Evolutionary conservation across 805 yeast species (phyloP).

Genomic region (Ogataea ganodermae): DNA sequence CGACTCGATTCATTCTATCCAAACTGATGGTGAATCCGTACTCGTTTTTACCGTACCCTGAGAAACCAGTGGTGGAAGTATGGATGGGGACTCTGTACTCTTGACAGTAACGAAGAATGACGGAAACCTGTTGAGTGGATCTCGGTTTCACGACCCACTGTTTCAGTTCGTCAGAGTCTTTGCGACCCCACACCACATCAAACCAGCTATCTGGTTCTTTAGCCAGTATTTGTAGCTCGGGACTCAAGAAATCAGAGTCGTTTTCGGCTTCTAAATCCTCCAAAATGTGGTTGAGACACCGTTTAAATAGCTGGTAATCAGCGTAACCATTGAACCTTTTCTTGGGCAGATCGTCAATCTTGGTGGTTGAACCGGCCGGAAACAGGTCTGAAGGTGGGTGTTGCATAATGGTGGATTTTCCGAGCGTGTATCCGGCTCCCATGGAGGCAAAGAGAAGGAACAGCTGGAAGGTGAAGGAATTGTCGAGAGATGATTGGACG

Average conservation of each 20-base stretch:
- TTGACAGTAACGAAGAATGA: conserved; percentile 27
- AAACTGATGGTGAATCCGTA: conserved; percentile 18
- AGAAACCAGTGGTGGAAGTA: conserved; percentile 11
- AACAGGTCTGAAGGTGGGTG: conserved; percentile 33
- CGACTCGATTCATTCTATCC: conserved; percentile 16
- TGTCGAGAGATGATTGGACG: conserved; percentile 13
- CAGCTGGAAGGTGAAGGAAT: conserved; percentile 31
- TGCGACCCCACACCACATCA: conserved; percentile 27
- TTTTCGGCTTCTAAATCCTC: conserved; percentile 22
- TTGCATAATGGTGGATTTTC: conserved; percentile 27
- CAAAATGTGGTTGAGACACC: conserved; percentile 29
- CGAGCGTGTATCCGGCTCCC: conserved; percentile 38
- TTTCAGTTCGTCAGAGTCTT: conserved; percentile 19
- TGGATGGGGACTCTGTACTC: conserved; percentile 32
- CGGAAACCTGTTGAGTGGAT: conserved; percentile 25
- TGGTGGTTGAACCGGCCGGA: conserved; percentile 31
- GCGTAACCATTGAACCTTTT: conserved; percentile 22
- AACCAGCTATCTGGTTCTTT: conserved; percentile 22
- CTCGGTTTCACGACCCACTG: conserved; percentile 25
- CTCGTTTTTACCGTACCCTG: conserved; percentile 8
- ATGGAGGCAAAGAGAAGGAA: conserved; percentile 33
- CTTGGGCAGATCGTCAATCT: conserved; percentile 20
- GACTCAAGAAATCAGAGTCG: conserved; percentile 19
- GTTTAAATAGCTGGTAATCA: conserved; percentile 28
- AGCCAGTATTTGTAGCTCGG: conserved; percentile 23